Base-by-base conservation (phyloP, 306 rosid genomes). In the Elaeagnus macrophylla region DNA sequence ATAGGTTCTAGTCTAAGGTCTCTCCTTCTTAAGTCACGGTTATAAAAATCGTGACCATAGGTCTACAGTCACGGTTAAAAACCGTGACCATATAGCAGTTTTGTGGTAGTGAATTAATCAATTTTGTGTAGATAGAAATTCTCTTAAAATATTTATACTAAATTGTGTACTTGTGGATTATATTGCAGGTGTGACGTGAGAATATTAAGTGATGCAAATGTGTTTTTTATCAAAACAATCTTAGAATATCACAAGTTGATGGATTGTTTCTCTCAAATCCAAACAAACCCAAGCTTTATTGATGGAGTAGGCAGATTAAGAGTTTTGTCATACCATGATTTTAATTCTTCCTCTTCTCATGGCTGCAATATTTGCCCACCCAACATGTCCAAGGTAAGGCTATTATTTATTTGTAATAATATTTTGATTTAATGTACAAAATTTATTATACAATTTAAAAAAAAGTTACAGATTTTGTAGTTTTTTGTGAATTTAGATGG, bases 311-410 rank as follows among this genome's bases (percentile, higher is more conserved):
- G 80, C 54, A 81, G 80, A 56, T 80, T 81, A 37, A 69, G 60
- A 49, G 74, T 84, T 59, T 69, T 41, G n/a, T 89, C 85, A 9
- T 84, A 48, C 75, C 79, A 76, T 74, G 88, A 84, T 79, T 81
- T 76, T 62, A 56, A n/a, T n/a, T n/a, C 7, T 6, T 45, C 75
- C 14, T 68, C 86, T 53, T 72, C 86, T 47, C 94, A 84, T 60
- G 81, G 78, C 59, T 79, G 89, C 74, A 67, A 35, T 37, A 69
- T 79, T 17, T 84, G 94, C 68, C 89, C 89, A 64, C 79, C 86
- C 64, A 84, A 81, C 57, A 84, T 76, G 89, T 84, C 88, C 94
- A 81, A 84, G 86, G 94, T 59, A 10, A 32, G 8, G n/a, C n/a
- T 40, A 40, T 40, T 40, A 5, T 9, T 7, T 40, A 7, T 7